Base-by-base conservation (phyloP, 2,329 filamentous ascomycete genomes). In the Cytospora piceicola region DNA sequence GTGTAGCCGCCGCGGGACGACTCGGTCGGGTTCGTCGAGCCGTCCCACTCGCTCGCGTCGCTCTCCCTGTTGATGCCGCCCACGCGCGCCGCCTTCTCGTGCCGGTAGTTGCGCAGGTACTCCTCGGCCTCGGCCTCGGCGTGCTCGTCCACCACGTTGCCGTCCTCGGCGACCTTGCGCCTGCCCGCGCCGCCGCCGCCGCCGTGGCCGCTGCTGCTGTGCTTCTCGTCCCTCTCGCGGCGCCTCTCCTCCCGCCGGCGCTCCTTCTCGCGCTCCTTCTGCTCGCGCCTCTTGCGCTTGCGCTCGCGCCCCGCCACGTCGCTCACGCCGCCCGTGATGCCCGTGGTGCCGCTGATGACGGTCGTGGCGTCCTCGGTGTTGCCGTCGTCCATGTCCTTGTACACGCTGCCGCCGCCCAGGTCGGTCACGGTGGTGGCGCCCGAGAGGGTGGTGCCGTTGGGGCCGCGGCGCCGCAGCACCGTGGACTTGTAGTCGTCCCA, bases 401-500 rank as follows among this genome's bases (percentile, higher is more conserved):
- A 92, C 17, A 95, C 87, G 77, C 91, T 94, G 54, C 93, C 93
- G 58, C 93, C 93, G n/a, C 94, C 94, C 0, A 97, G 85, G 69
- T 90, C 85, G 1, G 94, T 97, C 72, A 88, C 90, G 72, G 88
- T 87, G 1, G 93, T 97, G 0, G 91, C 94, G 63, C 92, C 92
- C 63, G 88, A 91, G 5, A 97, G 82, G 1, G 94, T 88, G 54
- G 90, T 94, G 51, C 94, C 94, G 78, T 97, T 94, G 6, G 94
- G 93, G 0, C 93, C 94, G 73, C 90, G 93, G 61, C 94, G 90
- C 52, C 95, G 87, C 55, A 99, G 79, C 2, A 99, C 95, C 0
- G 94, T 97, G 1, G 91, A 90, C 77, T 98, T 98, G 86, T 99
- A 99, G 74, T 99, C 95, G 7, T 98, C 94, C 94, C 95, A 99